These are phyloP conservation scores for Lactuca sativa DNA, from an alignment of 129 eudicot species.

Conservation along the genomic window DNA sequence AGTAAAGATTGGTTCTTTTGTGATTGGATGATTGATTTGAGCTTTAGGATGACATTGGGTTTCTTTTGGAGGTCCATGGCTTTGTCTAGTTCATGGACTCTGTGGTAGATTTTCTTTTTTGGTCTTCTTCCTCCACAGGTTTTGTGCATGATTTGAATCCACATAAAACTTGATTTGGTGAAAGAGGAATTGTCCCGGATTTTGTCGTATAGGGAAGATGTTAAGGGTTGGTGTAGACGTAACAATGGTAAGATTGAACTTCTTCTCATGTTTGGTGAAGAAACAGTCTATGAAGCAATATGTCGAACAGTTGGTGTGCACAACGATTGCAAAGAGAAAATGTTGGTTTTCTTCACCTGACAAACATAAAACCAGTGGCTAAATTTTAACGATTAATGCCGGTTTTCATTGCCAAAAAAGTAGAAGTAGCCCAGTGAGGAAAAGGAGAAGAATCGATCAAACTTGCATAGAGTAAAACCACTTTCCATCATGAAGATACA, in stretches of 20 bases:
- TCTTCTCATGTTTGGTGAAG: slow-evolving; percentile 23
- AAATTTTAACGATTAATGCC: background rate
- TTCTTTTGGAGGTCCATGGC: slow-evolving; percentile 84
- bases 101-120: slow-evolving; percentile 69
- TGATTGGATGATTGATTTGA: slow-evolving; percentile 64
- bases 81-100: slow-evolving; percentile 80
- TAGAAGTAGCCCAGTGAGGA: background rate
- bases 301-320: slow-evolving; percentile 44
- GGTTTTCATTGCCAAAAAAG: background rate
- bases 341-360: background rate
- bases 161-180: slow-evolving; percentile 33
- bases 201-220: slow-evolving; percentile 18
- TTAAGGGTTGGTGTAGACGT: slow-evolving; percentile 12
- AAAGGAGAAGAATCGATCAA: background rate
- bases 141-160: slow-evolving; percentile 69
- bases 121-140: slow-evolving; percentile 71
- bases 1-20: slow-evolving; percentile 57
- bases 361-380: background rate
- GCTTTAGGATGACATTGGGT: slow-evolving; percentile 53
- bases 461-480: background rate
- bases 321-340: background rate
- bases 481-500: background rate
- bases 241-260: slow-evolving; percentile 1
- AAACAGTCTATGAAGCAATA: slow-evolving; percentile 32
- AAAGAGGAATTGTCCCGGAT: slow-evolving; percentile 6